Percentiles rank a stretch among this genome's conserved stretches.
Conservation (phyloP, 139 green algal genomes). For the Micromonas pusilla region DNA sequence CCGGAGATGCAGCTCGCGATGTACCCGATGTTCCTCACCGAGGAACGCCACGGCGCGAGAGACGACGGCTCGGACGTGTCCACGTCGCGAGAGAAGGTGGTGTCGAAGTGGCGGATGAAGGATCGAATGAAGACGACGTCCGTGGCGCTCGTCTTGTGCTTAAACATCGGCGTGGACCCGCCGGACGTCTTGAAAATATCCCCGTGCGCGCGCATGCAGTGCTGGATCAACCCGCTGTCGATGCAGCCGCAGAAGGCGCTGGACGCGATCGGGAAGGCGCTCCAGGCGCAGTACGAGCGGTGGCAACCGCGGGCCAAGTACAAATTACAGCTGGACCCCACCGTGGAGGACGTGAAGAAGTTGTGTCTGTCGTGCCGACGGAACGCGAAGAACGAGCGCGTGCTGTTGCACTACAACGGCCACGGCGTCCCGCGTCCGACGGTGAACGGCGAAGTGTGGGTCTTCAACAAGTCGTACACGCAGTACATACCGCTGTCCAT, state of each 20-base stretch:
- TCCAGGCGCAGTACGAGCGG: constrained; percentile 98
- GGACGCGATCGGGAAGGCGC: constrained; percentile 93
- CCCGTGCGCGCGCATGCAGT: constrained; percentile 86
- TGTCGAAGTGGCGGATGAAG: constrained; percentile 29
- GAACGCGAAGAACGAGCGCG: constrained; percentile 84
- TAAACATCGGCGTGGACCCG: constrained; percentile 98
- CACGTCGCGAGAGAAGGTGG: neutral
- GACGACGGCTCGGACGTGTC: neutral
- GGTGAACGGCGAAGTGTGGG: constrained; percentile 92
- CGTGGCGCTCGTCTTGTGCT: constrained; percentile 92
- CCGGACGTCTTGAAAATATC: constrained; percentile 96
- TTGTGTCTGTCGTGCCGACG: constrained; percentile 71
- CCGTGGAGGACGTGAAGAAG: constrained; percentile 96
- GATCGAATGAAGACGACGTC: constrained; percentile 47
- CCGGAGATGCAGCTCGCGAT: neutral
- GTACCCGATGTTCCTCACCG: constrained; percentile 17
- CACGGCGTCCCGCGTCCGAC: constrained; percentile 95
- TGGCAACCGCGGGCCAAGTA: constrained; percentile 90
- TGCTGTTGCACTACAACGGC: constrained; percentile 99
- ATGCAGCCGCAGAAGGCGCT: constrained; percentile 89
- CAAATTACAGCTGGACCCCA: constrained; percentile 93
- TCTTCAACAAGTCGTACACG: constrained; percentile 95
- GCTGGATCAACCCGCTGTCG: constrained; percentile 75
- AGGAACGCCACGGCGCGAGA: constrained; percentile 6
- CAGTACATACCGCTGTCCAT: constrained; percentile 98